Evolutionary conservation across 257 asterid genomes (phyloP).

Genomic region (Verbascum thapsus): DNA sequence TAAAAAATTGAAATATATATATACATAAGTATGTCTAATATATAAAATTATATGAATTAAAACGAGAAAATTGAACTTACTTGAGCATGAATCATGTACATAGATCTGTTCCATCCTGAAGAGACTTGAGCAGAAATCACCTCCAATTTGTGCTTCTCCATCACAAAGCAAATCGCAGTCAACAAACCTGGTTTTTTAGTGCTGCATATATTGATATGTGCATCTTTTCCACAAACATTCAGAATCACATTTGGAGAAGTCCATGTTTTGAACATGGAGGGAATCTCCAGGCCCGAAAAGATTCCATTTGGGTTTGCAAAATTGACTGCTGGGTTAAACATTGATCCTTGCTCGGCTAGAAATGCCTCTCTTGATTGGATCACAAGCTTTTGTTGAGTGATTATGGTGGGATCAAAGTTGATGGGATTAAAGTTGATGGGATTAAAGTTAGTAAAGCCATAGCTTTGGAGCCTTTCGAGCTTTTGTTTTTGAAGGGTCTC

Average conservation of each 20-base stretch:
- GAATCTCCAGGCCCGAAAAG: conserved; percentile 26
- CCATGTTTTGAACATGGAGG: conserved; percentile 53
- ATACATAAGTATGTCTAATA: not conserved
- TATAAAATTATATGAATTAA: not conserved
- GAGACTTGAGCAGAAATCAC: conserved; percentile 54
- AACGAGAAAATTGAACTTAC: conserved; percentile 35
- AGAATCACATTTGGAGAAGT: conserved; percentile 54
- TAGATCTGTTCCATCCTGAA: conserved; percentile 35
- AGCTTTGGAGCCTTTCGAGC: conserved; percentile 45
- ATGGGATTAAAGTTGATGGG: conserved; percentile 23
- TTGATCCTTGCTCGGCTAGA: conserved; percentile 53
- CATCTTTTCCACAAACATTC: conserved; percentile 54
- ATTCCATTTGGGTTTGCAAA: conserved; percentile 23
- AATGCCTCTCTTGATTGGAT: conserved; percentile 48
- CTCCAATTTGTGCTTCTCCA: conserved; percentile 60
- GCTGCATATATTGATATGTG: conserved; percentile 58
- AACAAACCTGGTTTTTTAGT: conserved; percentile 47
- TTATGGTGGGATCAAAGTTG: conserved; percentile 15
- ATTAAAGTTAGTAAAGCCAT: conserved; percentile 17
- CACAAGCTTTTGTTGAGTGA: conserved; percentile 19
- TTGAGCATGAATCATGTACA: conserved; percentile 58
- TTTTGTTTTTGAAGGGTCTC: conserved; percentile 50
- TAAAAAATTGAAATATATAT: not conserved
- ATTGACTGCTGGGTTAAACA: conserved; percentile 13
- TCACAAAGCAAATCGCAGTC: conserved; percentile 42